Percentiles rank a stretch among this genome's conserved stretches.
Evolutionary conservation across 371 early-diverging fungal genomes (phyloP).

Genomic region (Rhizopus delemar): DNA sequence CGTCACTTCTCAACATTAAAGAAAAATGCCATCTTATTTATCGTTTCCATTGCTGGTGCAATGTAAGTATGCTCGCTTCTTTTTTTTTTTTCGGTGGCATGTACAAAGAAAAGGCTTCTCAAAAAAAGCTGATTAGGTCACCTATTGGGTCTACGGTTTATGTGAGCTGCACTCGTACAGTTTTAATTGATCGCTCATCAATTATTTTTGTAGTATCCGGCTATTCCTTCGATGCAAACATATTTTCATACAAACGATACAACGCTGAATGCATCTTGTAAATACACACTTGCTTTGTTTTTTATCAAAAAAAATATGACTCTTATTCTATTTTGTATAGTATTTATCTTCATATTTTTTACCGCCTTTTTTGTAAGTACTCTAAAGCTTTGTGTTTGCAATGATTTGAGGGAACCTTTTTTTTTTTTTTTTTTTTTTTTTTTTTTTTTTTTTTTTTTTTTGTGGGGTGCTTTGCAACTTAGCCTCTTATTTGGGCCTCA

Average conservation of each 20-base stretch:
- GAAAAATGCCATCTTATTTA: conserved; percentile 30
- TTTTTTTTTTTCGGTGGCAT: no score
- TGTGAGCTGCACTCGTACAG: conserved; percentile 18
- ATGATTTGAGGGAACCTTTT: background rate
- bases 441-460: background rate
- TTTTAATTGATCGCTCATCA: background rate
- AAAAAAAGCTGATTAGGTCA: conserved; percentile 8
- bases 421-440: background rate
- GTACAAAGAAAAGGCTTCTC: no score
- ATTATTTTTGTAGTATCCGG: conserved; percentile 31
- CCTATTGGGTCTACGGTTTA: conserved; percentile 35
- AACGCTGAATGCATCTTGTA: conserved; percentile 46
- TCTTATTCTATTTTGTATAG: conserved; percentile 12
- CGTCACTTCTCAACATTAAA: conserved; percentile 16
- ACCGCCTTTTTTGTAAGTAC: conserved; percentile 37
- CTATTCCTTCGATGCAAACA: conserved; percentile 36
- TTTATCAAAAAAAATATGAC: background rate
- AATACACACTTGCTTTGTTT: background rate
- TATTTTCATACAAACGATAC: conserved; percentile 40
- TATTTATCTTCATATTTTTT: conserved; percentile 35
- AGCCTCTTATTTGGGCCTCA: conserved; percentile 44
- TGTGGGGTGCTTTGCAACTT: background rate
- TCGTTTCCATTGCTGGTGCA: conserved; percentile 28
- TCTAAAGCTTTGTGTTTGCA: background rate
- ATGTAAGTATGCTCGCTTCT: conserved; percentile 20